phyloP scores from a whole-genome alignment of 1,284 basidiomycete genomes.

The Athelia sp. region DNA sequence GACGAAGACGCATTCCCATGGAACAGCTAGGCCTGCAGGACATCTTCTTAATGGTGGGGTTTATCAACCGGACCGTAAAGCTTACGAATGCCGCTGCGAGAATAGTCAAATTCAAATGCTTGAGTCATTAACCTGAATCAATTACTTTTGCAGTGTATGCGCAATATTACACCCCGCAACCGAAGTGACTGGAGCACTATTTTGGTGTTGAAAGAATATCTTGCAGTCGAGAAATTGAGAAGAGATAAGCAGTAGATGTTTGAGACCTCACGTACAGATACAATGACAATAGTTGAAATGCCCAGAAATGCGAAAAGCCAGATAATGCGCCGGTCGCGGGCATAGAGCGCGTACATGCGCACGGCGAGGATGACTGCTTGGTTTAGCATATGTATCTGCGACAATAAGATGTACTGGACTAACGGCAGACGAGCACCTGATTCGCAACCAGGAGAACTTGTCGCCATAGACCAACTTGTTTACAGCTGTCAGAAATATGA shows the following conservation, averaged over 20 bases:
- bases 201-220: not conserved
- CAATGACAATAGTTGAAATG: not conserved
- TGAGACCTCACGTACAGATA: no score
- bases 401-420: conserved; percentile 8
- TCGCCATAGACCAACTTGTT: conserved; percentile 25
- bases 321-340: conserved; percentile 23
- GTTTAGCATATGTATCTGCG: no score
- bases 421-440: conserved; percentile 35
- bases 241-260: no score
- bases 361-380: conserved; percentile 31
- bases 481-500: conserved; percentile 18
- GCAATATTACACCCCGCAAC: conserved; percentile 27
- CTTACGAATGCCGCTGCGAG: no score
- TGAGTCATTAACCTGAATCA: not conserved
- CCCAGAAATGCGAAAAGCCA: conserved; percentile 20
- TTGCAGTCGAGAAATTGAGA: no score
- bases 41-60: conserved; percentile 13
- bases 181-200: conserved; percentile 24
- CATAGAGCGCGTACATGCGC: conserved; percentile 36
- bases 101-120: not conserved
- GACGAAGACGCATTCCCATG: not conserved
- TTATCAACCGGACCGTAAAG: not conserved
- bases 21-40: conserved; percentile 17
- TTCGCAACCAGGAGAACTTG: conserved; percentile 33
- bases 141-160: conserved; percentile 24